phyloP scores from a whole-genome alignment of 163 green algal species.

The Chlamydomonas reinhardtii region DNA sequence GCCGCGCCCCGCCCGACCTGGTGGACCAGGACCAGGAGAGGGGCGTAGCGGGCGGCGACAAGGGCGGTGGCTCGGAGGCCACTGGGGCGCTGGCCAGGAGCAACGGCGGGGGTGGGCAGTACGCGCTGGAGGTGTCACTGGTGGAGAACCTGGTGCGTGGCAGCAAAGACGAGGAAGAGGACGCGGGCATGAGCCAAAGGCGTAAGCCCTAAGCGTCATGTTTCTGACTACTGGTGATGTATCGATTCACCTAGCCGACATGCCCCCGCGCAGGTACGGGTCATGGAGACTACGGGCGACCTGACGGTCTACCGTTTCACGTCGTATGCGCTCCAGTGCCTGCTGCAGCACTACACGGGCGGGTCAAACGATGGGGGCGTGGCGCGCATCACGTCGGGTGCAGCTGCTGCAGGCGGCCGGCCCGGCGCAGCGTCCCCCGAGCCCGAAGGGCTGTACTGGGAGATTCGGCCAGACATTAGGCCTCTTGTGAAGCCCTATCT shows the following conservation, averaged over 20 bases:
- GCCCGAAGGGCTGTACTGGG: conserved; percentile 68
- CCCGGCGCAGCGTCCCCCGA: conserved; percentile 13
- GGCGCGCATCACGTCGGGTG: not conserved
- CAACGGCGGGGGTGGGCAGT: not conserved
- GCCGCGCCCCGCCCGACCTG: conserved; percentile 53
- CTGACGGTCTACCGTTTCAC: conserved; percentile 84
- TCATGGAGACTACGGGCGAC: conserved; percentile 84
- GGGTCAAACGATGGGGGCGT: not conserved
- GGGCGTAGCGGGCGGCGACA: not conserved
- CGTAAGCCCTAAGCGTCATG: no score
- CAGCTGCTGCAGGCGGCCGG: not conserved
- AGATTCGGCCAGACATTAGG: conserved; percentile 73
- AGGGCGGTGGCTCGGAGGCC: not conserved
- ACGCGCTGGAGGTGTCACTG: conserved; percentile 56
- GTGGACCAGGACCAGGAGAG: not conserved
- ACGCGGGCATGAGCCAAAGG: no score
- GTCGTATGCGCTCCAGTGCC: conserved; percentile 74
- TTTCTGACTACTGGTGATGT: no score
- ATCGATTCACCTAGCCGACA: no score
- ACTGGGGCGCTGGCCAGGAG: not conserved
- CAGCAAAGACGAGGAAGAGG: no score
- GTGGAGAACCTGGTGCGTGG: conserved; percentile 53
- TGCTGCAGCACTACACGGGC: conserved; percentile 74
- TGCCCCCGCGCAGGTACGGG: conserved; percentile 72
- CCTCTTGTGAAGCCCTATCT: conserved; percentile 89